Conservation (phyloP, 78 protist genomes). For the Cyanophora paradoxa region DNA sequence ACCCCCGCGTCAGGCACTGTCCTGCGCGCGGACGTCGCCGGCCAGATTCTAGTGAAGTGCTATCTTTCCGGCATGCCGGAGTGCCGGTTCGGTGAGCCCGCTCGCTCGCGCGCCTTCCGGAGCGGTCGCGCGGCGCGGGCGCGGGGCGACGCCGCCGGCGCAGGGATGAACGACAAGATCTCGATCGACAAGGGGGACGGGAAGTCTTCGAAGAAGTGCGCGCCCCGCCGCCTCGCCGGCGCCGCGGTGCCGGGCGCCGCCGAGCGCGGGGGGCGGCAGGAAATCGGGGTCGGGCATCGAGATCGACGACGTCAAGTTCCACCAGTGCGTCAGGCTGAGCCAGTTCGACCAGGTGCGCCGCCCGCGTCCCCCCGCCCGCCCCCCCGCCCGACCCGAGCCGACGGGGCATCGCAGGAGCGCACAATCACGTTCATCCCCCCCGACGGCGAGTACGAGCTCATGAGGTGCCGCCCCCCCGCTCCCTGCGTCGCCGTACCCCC, state of each 20-base stretch:
- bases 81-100: constrained; percentile 92
- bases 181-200: background rate
- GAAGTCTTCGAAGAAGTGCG: no score
- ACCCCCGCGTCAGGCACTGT: constrained; percentile 21
- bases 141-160: no score
- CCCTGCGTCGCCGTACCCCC: background rate
- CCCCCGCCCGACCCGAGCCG: no score
- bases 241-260: no score
- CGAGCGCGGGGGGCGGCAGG: no score
- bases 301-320: constrained; percentile 94
- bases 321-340: constrained; percentile 94
- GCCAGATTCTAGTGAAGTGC: constrained; percentile 75
- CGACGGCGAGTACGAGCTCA: constrained; percentile 97
- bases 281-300: constrained; percentile 31
- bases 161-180: constrained; percentile 92
- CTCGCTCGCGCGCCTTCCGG: no score
- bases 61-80: constrained; percentile 97
- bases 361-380: no score
- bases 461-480: no score
- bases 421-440: constrained; percentile 95
- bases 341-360: constrained; percentile 55
- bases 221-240: background rate
- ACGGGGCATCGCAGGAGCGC: constrained; percentile 72
- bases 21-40: constrained; percentile 83
- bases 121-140: no score